Percentiles rank a stretch among this genome's conserved stretches.
These are phyloP conservation scores for Paramecium sexaurelia DNA, from an alignment of 73 alveolate genomes.

Conservation along the genomic window DNA sequence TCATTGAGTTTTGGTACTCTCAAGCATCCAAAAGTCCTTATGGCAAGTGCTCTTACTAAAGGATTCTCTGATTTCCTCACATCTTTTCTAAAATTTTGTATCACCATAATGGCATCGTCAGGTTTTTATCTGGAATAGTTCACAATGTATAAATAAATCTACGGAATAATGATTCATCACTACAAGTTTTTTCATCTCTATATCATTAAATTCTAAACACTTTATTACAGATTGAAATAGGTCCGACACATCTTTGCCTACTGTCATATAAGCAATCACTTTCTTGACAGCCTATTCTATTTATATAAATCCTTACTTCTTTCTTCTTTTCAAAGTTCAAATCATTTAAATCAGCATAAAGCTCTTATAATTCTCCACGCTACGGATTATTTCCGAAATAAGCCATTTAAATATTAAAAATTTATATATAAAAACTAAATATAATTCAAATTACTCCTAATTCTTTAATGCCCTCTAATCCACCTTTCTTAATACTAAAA, in stretches of 20 bases:
- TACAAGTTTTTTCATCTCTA: constrained; percentile 65
- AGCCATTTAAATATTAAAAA: constrained; percentile 10
- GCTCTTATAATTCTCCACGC: constrained; percentile 64
- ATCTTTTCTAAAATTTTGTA: constrained; percentile 56
- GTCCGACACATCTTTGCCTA: constrained; percentile 64
- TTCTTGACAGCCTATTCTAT: constrained; percentile 57
- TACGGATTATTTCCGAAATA: constrained; percentile 45
- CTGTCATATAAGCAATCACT: constrained; percentile 66
- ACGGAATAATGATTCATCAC: neutral
- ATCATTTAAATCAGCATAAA: constrained; percentile 56
- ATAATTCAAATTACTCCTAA: neutral
- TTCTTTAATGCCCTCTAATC: constrained; percentile 1
- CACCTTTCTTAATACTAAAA: neutral
- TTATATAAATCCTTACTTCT: neutral
- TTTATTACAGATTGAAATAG: constrained; percentile 61
- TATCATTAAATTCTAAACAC: constrained; percentile 62
- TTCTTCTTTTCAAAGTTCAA: constrained; percentile 59
- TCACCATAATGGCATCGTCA: constrained; percentile 69
- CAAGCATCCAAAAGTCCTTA: constrained; percentile 62
- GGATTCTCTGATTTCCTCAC: constrained; percentile 63
- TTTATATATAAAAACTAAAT: neutral
- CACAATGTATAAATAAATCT: constrained; percentile 58
- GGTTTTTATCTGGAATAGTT: constrained; percentile 65
- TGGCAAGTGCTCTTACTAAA: constrained; percentile 66
- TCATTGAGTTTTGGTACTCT: constrained; percentile 63